Percentiles rank a stretch among this genome's conserved stretches.
Conservation (phyloP, 495 filamentous ascomycete genomes). For the Aspergillus conjunctus region DNA sequence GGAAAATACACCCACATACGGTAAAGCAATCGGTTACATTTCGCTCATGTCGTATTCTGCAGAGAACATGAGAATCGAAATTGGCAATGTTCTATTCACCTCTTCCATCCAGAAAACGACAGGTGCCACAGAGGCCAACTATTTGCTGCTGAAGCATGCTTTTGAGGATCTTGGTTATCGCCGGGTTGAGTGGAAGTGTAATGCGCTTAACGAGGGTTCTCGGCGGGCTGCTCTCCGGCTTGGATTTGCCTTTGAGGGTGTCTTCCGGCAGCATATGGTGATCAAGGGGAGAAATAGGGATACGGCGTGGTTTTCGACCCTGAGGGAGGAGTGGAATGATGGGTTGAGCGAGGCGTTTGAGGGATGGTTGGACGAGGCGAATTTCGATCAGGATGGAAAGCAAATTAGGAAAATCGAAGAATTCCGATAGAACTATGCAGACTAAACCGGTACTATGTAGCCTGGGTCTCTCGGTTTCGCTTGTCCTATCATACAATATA, state of each 20-base stretch:
- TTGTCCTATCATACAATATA: no score
- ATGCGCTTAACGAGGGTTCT: conserved; percentile 51
- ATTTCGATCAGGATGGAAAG: conserved; percentile 50
- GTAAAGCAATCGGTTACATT: conserved; percentile 43
- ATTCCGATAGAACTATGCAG: no score
- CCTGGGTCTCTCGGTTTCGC: no score
- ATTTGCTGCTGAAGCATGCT: conserved; percentile 46
- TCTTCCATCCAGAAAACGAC: conserved; percentile 49
- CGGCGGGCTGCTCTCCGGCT: conserved; percentile 51
- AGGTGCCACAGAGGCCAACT: conserved; percentile 54
- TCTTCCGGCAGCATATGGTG: conserved; percentile 59
- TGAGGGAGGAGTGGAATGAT: conserved; percentile 55
- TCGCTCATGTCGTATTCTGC: conserved; percentile 47
- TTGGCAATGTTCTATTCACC: conserved; percentile 53
- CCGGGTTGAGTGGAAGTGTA: conserved; percentile 62
- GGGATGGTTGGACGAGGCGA: conserved; percentile 47
- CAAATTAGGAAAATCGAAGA: conserved; percentile 33
- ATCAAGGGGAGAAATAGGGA: conserved; percentile 57
- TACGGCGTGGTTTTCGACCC: conserved; percentile 56
- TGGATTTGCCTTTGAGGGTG: conserved; percentile 56
- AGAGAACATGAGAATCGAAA: conserved; percentile 45
- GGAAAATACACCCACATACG: conserved; percentile 5
- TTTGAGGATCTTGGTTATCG: conserved; percentile 55
- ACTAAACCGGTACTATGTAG: no score
- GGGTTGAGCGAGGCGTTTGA: conserved; percentile 47